Conservation (phyloP, 2,329 filamentous ascomycete species). For the Arthrinium puccinioides region DNA sequence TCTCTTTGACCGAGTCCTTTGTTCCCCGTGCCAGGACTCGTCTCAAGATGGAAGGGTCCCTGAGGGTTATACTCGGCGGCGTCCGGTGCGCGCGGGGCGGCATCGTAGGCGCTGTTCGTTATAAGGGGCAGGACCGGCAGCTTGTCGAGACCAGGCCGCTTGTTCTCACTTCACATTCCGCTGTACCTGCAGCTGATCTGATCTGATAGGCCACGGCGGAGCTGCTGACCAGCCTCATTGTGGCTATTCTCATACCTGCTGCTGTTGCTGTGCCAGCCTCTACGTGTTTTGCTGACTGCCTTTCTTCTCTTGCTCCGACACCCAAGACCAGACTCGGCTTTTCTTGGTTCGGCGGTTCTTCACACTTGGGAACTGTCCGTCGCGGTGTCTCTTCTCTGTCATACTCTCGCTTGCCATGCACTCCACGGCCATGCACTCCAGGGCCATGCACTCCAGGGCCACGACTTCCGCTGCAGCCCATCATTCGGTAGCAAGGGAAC, state of each 20-base stretch:
- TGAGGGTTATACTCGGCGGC: conserved; percentile 9
- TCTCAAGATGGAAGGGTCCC: conserved; percentile 11
- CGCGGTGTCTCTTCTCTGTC: conserved; percentile 6
- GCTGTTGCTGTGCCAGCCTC: conserved; percentile 22
- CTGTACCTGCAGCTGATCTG: conserved; percentile 8
- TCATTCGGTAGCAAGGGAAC: conserved; percentile 23
- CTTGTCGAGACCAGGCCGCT: conserved; percentile 12
- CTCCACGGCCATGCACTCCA: not conserved
- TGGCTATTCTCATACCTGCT: conserved; percentile 19
- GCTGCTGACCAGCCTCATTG: conserved; percentile 14
- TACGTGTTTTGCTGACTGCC: conserved; percentile 24
- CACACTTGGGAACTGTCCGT: conserved; percentile 6
- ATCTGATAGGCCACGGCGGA: not conserved
- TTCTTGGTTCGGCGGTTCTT: conserved; percentile 5
- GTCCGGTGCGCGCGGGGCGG: not conserved
- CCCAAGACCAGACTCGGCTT: conserved; percentile 12
- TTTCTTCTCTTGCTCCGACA: conserved; percentile 17
- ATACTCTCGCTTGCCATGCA: not conserved
- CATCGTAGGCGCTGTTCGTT: conserved; percentile 9
- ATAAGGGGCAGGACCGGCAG: conserved; percentile 21
- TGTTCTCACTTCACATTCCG: conserved; percentile 23
- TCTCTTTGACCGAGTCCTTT: conserved; percentile 18
- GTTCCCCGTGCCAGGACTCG: conserved; percentile 11
- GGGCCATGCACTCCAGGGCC: conserved; percentile 7
- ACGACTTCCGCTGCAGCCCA: conserved; percentile 23